Base-by-base conservation (phyloP, 2,329 filamentous ascomycete species). In the Phialophora chinensis region DNA sequence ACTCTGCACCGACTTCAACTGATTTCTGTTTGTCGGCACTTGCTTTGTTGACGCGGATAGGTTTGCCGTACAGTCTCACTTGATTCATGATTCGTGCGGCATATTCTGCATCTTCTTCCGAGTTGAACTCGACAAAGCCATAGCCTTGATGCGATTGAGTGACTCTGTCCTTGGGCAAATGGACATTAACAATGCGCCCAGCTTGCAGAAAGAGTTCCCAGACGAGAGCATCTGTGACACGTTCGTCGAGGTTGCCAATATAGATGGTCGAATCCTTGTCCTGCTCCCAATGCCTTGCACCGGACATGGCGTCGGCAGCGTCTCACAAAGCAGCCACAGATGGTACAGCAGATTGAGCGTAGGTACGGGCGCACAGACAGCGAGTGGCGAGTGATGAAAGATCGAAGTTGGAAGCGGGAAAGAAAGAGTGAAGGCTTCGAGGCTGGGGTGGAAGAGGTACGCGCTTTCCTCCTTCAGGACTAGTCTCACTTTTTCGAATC, bases 161-260 rank as follows among this genome's bases (percentile, higher is more conserved):
- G 73, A 99, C 95, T 78, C 95, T 92, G 80, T 99, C 95, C 84
- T 97, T 97, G 63, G 95, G 95, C 77, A 99, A 89, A 81, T 99
- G 95, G 70, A 99, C 94, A 80, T 98, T 98, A 77, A 96, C 92
- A 74, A 99, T 96, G 73, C 94, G 93, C 63, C 95, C 95, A 78
- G 93, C 93, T 83, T 99, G 95, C 63, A 97, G 89, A 93, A 98
- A 98, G 75, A 99, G 86, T 84, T 99, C 95, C 90, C 95, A 97
- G 72, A 99, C 88, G 73, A 97, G 86, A 73, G 90, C 89, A 77
- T 97, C 92, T 55, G 90, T 90, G 72, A 95, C 91, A 78, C 95
- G 92, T 84, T 99, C 95, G 82, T 99, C 95, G 75, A 99, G 92
- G 79, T 98, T 98, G 77, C 95, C 95, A 73, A 98, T 92, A 80